These are phyloP conservation scores for Rhododendron vialii DNA, from an alignment of 148 eudicot genomes.

Conservation along the genomic window DNA sequence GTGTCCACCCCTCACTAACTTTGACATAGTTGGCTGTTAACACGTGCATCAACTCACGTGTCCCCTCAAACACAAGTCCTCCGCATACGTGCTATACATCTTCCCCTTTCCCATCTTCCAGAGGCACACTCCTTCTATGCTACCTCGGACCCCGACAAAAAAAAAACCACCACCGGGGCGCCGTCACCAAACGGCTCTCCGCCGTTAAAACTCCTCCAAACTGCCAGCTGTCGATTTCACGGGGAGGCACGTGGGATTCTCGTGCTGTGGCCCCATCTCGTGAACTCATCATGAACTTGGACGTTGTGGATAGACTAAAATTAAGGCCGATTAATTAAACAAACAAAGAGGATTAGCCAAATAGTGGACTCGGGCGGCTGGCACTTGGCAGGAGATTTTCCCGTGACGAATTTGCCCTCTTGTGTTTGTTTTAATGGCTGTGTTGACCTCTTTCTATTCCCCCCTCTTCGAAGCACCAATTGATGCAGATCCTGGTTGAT, in stretches of 20 bases:
- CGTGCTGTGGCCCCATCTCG: neutral
- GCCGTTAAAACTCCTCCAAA: neutral
- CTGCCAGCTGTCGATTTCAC: neutral
- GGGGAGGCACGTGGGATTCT: conserved; percentile 9
- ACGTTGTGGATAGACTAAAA: conserved; percentile 2
- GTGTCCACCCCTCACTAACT: neutral
- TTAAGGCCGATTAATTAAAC: neutral
- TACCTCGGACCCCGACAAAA: neutral
- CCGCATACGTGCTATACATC: neutral
- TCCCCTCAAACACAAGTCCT: neutral
- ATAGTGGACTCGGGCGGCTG: neutral
- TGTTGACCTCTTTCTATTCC: neutral
- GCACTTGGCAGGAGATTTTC: neutral
- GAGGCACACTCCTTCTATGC: neutral
- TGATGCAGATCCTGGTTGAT: no score
- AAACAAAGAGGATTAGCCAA: neutral
- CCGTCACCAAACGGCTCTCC: neutral
- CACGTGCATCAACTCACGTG: conserved; percentile 4
- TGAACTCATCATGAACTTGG: neutral
- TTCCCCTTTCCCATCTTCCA: neutral
- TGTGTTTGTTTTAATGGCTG: neutral
- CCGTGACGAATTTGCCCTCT: conserved; percentile 8
- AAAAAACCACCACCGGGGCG: neutral
- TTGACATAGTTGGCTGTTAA: neutral
- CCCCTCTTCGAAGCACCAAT: neutral